Conservation (phyloP, 176 grass and related monocot genomes). For the Leersia perrieri region DNA sequence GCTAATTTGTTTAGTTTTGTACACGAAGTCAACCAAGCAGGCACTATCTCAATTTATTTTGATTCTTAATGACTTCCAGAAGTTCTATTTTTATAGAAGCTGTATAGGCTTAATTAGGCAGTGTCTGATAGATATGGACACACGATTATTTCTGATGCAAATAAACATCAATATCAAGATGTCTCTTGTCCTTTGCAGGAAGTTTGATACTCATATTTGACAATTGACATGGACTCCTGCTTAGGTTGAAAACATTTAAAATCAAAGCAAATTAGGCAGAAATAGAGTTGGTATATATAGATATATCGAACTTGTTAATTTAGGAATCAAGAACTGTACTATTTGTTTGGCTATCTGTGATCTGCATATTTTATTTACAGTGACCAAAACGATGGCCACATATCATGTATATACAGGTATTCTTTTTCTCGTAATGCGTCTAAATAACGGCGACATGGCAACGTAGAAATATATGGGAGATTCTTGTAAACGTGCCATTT, state of each 20-base stretch:
- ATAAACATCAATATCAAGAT: not conserved
- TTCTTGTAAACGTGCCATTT: not conserved
- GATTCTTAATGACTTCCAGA: not conserved
- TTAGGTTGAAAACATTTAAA: not conserved
- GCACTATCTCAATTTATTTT: too few relatives aligned
- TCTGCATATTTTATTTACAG: not conserved
- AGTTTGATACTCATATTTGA: not conserved
- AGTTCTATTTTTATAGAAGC: not conserved
- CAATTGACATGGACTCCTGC: not conserved
- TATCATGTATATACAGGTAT: too few relatives aligned
- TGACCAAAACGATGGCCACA: not conserved
- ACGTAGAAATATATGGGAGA: not conserved
- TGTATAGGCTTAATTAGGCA: too few relatives aligned
- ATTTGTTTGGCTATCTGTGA: not conserved
- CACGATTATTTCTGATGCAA: not conserved
- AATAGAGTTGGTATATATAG: too few relatives aligned
- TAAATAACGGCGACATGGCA: not conserved
- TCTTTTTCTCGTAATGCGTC: not conserved
- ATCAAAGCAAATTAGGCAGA: too few relatives aligned
- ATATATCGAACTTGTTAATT: too few relatives aligned
- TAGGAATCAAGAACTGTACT: not conserved
- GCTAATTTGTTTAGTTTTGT: not conserved
- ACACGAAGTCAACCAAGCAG: not conserved
- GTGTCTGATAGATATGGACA: not conserved
- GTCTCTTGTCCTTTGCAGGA: not conserved